phyloP scores from a whole-genome alignment of 139 green algal genomes.

The Picochlorum sp. region DNA sequence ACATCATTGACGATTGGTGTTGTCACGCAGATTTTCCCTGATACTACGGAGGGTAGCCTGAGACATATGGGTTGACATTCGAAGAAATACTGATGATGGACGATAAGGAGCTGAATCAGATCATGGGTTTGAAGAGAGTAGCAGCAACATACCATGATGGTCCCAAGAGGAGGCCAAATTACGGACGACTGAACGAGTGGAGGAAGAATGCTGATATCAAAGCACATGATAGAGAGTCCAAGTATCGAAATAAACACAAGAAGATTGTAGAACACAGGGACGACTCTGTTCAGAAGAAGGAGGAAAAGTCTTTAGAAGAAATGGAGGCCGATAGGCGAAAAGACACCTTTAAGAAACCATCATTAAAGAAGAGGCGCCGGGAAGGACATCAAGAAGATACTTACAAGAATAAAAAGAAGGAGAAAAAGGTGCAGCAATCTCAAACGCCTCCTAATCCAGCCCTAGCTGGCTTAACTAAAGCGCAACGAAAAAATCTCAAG shows the following conservation, averaged over 20 bases:
- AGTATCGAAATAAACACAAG: slow-evolving; percentile 11
- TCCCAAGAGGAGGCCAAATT: slow-evolving; percentile 19
- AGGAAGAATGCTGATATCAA: neutral
- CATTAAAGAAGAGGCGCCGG: slow-evolving; percentile 14
- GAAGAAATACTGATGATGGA: slow-evolving; percentile 72
- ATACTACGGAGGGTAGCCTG: neutral
- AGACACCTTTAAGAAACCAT: slow-evolving; percentile 19
- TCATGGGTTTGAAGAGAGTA: slow-evolving; percentile 76
- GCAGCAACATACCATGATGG: slow-evolving; percentile 71
- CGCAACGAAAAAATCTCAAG: slow-evolving; percentile 60
- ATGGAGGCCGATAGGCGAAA: neutral
- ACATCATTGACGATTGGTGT: no score
- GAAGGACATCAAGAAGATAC: slow-evolving; percentile 1
- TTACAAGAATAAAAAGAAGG: slow-evolving; percentile 20
- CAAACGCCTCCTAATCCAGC: neutral
- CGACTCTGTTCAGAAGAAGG: neutral
- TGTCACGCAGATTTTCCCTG: no score
- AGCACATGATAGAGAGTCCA: neutral
- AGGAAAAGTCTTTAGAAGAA: slow-evolving; percentile 11
- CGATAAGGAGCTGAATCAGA: slow-evolving; percentile 71
- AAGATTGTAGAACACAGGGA: neutral
- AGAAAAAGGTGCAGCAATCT: neutral
- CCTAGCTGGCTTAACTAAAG: slow-evolving; percentile 39
- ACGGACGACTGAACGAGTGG: slow-evolving; percentile 16
- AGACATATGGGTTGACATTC: slow-evolving; percentile 62